phyloP scores from a whole-genome alignment of 352 stramenopile species.

The Saprolegnia diclina region DNA sequence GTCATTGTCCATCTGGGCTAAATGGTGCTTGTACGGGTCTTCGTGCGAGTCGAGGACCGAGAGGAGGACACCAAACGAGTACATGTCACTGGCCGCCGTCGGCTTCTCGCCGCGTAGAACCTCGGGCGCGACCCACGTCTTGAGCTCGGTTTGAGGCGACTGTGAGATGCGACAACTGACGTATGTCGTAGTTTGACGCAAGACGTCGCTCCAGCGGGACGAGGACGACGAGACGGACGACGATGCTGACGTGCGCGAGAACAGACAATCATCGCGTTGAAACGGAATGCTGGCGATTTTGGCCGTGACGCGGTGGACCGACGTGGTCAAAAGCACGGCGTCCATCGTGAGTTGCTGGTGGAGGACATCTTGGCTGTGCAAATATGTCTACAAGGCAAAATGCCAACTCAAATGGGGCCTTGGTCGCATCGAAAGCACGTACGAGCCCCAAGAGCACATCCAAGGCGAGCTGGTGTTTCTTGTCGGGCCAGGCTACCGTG shows the following conservation, averaged over 20 bases:
- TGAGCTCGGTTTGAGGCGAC: neutral
- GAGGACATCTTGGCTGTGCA: neutral
- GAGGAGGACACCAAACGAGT: slow-evolving; percentile 21
- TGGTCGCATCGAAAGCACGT: neutral
- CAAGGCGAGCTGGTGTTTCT: slow-evolving; percentile 15
- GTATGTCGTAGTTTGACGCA: neutral
- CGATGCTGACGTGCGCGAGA: neutral
- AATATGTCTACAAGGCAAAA: slow-evolving; percentile 2
- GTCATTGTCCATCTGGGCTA: slow-evolving; percentile 10
- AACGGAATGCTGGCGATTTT: neutral
- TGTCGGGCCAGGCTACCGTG: slow-evolving; percentile 1
- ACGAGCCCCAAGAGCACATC: slow-evolving; percentile 17
- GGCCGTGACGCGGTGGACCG: neutral
- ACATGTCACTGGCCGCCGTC: slow-evolving; percentile 22
- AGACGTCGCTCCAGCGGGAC: neutral
- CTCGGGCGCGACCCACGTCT: slow-evolving; percentile 25
- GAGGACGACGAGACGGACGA: neutral
- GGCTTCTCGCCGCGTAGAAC: slow-evolving; percentile 15
- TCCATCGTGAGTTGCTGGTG: neutral
- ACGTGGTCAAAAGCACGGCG: neutral
- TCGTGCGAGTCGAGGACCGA: slow-evolving; percentile 26
- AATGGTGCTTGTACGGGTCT: slow-evolving; percentile 22
- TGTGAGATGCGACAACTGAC: neutral
- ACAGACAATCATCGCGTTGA: neutral
- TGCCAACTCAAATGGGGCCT: neutral